phyloP scores from a whole-genome alignment of 2,329 filamentous ascomycete species.

The Beauveria rudraprayagi region DNA sequence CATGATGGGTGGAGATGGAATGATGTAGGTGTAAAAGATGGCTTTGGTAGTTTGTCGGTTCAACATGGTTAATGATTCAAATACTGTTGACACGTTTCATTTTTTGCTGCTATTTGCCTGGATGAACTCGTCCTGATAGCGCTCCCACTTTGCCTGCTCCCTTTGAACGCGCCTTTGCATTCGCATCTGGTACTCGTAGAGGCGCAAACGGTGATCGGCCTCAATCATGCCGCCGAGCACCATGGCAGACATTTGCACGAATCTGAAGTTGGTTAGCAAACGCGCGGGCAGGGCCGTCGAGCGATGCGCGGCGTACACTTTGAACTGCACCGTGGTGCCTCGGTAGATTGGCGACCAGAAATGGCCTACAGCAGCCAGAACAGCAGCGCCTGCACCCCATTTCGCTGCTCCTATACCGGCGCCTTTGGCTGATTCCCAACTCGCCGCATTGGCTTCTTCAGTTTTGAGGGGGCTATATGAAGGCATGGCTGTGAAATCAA shows the following conservation, averaged over 20 bases:
- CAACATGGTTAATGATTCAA: background rate
- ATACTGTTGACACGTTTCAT: constrained; percentile 12
- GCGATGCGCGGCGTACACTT: constrained; percentile 49
- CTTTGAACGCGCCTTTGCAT: constrained; percentile 54
- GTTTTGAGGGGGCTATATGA: constrained; percentile 51
- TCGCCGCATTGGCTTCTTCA: constrained; percentile 60
- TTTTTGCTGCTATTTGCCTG: constrained; percentile 7
- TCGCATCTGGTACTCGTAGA: constrained; percentile 58
- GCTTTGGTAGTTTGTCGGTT: background rate
- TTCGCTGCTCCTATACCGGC: constrained; percentile 59
- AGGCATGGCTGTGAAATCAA: constrained; percentile 29
- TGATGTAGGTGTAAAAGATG: background rate
- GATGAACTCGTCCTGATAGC: constrained; percentile 52
- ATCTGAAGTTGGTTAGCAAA: constrained; percentile 38
- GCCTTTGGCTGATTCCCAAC: constrained; percentile 63
- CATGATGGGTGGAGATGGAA: constrained; percentile 3
- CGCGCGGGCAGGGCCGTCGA: background rate
- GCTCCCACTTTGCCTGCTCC: constrained; percentile 61
- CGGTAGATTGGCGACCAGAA: constrained; percentile 63
- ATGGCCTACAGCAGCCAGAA: constrained; percentile 55
- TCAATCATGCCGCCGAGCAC: constrained; percentile 70
- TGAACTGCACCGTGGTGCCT: constrained; percentile 65
- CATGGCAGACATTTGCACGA: constrained; percentile 80
- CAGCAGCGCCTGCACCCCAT: constrained; percentile 61
- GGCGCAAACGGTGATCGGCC: constrained; percentile 59